These are phyloP conservation scores for Exophiala lecanii-corni DNA, from an alignment of 2,329 filamentous ascomycete genomes.

Conservation along the genomic window DNA sequence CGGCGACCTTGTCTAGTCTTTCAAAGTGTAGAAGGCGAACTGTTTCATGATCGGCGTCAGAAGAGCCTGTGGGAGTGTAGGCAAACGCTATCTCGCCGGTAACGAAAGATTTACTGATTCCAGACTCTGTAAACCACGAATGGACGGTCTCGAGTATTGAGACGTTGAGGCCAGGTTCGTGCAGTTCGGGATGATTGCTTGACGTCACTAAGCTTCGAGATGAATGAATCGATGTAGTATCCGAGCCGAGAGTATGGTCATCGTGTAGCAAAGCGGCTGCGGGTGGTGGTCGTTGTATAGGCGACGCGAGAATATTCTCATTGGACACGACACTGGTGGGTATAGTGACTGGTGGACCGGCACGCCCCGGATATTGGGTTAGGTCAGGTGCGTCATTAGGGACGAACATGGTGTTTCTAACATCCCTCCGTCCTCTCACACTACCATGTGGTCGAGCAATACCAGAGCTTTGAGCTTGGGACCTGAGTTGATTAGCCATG, in stretches of 20 bases:
- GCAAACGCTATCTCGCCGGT: conserved; percentile 85
- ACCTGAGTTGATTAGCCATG: conserved; percentile 45
- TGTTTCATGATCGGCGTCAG: conserved; percentile 49
- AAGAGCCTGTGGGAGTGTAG: conserved; percentile 57
- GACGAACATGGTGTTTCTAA: conserved; percentile 84
- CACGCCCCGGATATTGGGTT: conserved; percentile 21
- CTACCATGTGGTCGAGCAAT: conserved; percentile 69
- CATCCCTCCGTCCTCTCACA: conserved; percentile 80
- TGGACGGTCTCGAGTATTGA: conserved; percentile 92
- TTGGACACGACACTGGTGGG: conserved; percentile 33
- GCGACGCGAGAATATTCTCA: conserved; percentile 21
- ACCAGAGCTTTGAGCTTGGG: conserved; percentile 44
- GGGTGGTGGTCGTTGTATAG: conserved; percentile 32
- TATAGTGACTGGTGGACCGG: conserved; percentile 24
- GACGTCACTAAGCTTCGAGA: conserved; percentile 65
- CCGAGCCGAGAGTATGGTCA: conserved; percentile 64
- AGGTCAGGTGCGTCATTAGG: conserved; percentile 41
- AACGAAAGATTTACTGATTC: conserved; percentile 66
- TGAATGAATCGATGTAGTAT: conserved; percentile 88
- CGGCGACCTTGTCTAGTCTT: conserved; percentile 84
- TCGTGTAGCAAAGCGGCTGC: conserved; percentile 51
- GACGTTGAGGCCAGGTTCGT: conserved; percentile 72
- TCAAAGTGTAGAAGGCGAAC: conserved; percentile 85
- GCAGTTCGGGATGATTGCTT: conserved; percentile 76
- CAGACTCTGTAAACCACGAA: conserved; percentile 72